Evolutionary conservation across 2,329 filamentous ascomycete species (phyloP).

Genomic region (Colletotrichum tropicale): DNA sequence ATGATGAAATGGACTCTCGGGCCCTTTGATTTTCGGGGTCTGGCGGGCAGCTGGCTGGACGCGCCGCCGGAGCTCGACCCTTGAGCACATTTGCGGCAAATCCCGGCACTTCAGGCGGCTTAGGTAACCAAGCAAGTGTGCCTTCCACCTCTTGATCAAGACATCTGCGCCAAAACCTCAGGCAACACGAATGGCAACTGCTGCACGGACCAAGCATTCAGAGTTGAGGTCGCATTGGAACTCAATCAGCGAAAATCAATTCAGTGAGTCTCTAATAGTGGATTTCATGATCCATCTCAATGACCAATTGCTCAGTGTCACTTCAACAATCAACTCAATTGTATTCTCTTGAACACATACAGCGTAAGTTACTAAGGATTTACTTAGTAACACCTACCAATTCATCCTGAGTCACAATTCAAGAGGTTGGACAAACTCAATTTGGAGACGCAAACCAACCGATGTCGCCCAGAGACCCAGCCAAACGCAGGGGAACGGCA

Average conservation of each 20-base stretch:
- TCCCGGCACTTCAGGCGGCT: neutral
- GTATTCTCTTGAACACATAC: accelerated
- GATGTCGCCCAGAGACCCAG: conserved; percentile 11
- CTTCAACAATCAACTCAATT: neutral
- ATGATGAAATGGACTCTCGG: conserved; percentile 20
- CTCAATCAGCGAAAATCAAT: neutral
- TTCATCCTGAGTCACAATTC: neutral
- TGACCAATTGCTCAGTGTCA: neutral
- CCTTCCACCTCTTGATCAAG: neutral
- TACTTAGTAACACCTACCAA: neutral
- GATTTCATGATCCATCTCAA: neutral
- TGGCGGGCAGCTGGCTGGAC: neutral
- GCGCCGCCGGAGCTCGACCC: neutral
- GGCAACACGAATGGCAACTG: neutral
- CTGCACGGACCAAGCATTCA: neutral
- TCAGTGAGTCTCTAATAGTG: neutral
- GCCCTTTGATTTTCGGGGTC: conserved; percentile 9
- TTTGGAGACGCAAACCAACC: neutral
- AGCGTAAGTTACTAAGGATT: accelerated
- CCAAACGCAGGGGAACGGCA: neutral
- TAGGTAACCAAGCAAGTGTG: neutral
- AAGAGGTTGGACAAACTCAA: neutral
- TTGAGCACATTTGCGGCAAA: conserved; percentile 15
- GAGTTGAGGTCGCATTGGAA: neutral
- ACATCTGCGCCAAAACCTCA: neutral